Percentiles rank a stretch among this genome's conserved stretches.
These are phyloP conservation scores for Verbena officinalis DNA, from an alignment of 257 asterid species.

Conservation along the genomic window DNA sequence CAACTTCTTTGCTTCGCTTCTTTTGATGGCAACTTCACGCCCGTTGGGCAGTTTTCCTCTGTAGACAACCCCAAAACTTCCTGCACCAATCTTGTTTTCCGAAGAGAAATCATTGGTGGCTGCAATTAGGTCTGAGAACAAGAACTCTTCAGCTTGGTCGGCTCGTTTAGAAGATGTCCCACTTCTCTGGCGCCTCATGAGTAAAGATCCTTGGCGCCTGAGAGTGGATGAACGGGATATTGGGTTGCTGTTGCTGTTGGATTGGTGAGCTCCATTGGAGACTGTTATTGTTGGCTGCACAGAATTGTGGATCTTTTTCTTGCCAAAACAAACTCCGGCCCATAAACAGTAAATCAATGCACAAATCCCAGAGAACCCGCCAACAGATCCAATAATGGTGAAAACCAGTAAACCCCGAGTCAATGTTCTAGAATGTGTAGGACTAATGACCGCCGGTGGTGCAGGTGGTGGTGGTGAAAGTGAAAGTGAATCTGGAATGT, in stretches of 20 bases:
- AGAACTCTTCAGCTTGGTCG: slow-evolving; percentile 74
- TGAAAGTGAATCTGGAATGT: slow-evolving; percentile 32
- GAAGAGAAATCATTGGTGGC: slow-evolving; percentile 66
- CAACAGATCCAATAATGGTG: slow-evolving; percentile 72
- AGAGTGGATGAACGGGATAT: slow-evolving; percentile 79
- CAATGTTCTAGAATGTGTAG: slow-evolving; percentile 39
- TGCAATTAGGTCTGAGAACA: slow-evolving; percentile 55
- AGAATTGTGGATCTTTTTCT: slow-evolving; percentile 79
- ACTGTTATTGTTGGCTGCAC: slow-evolving; percentile 73
- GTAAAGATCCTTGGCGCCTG: slow-evolving; percentile 73
- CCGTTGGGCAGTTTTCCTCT: slow-evolving; percentile 69
- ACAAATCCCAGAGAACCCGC: slow-evolving; percentile 68
- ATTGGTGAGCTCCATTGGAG: slow-evolving; percentile 35
- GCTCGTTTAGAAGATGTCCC: slow-evolving; percentile 72
- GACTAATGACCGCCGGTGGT: slow-evolving; percentile 11
- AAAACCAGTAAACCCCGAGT: slow-evolving; percentile 60
- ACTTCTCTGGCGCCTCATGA: slow-evolving; percentile 88
- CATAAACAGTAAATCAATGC: slow-evolving; percentile 59
- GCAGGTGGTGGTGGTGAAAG: slow-evolving; percentile 13
- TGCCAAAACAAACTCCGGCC: slow-evolving; percentile 74
- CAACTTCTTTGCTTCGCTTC: slow-evolving; percentile 72
- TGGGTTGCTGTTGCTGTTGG: slow-evolving; percentile 59
- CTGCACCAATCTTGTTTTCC: slow-evolving; percentile 85
- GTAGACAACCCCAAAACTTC: slow-evolving; percentile 85
- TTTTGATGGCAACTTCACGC: slow-evolving; percentile 79